Evolutionary conservation across 208 protist species (phyloP).

Genomic region (Acanthamoeba lugdunensis): DNA sequence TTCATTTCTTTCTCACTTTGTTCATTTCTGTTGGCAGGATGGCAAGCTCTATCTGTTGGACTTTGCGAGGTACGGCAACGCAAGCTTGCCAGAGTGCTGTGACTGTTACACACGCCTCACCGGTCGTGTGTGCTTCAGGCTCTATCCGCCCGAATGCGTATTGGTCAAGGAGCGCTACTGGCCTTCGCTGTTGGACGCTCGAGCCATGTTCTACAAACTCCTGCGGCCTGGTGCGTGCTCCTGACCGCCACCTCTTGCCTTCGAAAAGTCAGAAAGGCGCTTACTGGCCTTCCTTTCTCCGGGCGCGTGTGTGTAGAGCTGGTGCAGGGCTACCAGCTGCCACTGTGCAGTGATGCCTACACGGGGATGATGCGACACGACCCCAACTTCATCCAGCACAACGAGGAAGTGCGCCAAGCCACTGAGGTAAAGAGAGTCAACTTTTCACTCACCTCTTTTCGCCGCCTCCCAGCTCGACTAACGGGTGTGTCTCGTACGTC

Average conservation of each 20-base stretch:
- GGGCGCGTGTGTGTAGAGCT: slow-evolving; percentile 16
- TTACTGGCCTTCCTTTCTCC: too few species aligned
- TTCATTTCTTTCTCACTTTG: too few species aligned
- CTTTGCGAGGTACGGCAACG: slow-evolving; percentile 9
- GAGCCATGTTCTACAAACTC: slow-evolving; percentile 66
- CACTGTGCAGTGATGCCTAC: slow-evolving; percentile 66
- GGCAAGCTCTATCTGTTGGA: slow-evolving; percentile 53
- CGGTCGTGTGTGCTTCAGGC: not conserved
- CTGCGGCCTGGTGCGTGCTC: slow-evolving; percentile 13
- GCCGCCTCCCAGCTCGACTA: not conserved
- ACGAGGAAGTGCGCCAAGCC: slow-evolving; percentile 46
- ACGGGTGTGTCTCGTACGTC: not conserved
- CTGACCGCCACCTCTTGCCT: too few species aligned
- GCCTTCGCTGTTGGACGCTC: not conserved
- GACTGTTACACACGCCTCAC: not conserved
- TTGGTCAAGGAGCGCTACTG: not conserved
- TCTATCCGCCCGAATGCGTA: slow-evolving; percentile 32
- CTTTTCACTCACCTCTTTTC: not conserved
- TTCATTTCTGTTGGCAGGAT: too few species aligned
- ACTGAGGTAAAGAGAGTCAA: slow-evolving; percentile 1
- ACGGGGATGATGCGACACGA: slow-evolving; percentile 28
- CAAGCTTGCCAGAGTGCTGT: not conserved
- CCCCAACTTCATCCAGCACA: slow-evolving; percentile 27
- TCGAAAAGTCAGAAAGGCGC: too few species aligned
- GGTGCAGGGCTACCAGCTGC: slow-evolving; percentile 18